Evolutionary conservation across 257 asterid genomes (phyloP).

Genomic region (Eustoma russellianum): DNA sequence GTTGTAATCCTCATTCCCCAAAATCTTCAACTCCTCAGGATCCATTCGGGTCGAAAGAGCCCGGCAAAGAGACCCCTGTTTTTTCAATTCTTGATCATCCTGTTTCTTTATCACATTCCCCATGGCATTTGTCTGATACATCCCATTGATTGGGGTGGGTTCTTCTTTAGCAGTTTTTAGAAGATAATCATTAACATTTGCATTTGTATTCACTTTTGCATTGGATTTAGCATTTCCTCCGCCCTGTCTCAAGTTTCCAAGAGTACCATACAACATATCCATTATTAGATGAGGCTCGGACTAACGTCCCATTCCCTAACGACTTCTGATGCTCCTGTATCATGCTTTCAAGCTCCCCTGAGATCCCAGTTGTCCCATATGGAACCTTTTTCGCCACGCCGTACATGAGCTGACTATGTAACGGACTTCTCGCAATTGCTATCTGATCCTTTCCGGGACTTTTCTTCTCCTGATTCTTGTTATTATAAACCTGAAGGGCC

Average conservation of each 20-base stretch:
- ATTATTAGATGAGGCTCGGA: conserved; percentile 67
- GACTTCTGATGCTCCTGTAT: conserved; percentile 52
- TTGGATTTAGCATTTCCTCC: conserved; percentile 13
- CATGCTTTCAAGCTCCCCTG: conserved; percentile 74
- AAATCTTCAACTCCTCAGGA: conserved; percentile 77
- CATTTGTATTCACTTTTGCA: background rate
- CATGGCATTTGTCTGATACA: conserved; percentile 31
- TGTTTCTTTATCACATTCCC: conserved; percentile 47
- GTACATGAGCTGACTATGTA: conserved; percentile 14
- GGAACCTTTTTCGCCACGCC: conserved; percentile 32
- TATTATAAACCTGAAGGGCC: background rate
- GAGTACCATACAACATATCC: conserved; percentile 48
- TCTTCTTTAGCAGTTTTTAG: conserved; percentile 32
- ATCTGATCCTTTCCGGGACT: no score
- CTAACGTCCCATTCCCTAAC: conserved; percentile 32
- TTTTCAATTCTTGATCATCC: background rate
- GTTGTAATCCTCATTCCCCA: conserved; percentile 95
- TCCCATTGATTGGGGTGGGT: conserved; percentile 10
- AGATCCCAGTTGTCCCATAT: conserved; percentile 33
- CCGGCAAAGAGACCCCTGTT: conserved; percentile 49
- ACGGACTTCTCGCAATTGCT: conserved; percentile 1
- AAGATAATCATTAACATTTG: conserved; percentile 14
- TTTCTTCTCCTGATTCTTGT: conserved; percentile 10
- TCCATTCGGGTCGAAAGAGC: conserved; percentile 85
- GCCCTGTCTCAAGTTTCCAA: conserved; percentile 66